Conservation (phyloP, 2,329 filamentous ascomycete species). For the Xylariaceae sp. region DNA sequence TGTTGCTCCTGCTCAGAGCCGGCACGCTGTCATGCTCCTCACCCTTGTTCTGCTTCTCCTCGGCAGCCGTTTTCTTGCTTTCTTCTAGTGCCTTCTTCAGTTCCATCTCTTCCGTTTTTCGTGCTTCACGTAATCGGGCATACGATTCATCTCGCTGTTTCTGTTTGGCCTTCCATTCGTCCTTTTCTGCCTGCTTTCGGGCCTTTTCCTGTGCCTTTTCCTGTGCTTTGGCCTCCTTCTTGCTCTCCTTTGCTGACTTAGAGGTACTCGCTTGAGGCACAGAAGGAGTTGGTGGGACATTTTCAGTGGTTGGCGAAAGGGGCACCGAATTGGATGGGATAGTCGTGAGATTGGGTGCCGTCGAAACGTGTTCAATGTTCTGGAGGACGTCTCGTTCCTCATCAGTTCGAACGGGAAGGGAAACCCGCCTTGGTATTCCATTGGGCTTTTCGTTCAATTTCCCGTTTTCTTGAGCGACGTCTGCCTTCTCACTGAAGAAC, state of each 20-base stretch:
- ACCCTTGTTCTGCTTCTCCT: slow-evolving; percentile 52
- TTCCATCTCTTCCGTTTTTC: slow-evolving; percentile 47
- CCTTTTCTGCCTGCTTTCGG: slow-evolving; percentile 42
- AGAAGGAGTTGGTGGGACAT: slow-evolving; percentile 19
- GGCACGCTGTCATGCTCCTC: slow-evolving; percentile 42
- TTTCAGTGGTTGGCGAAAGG: slow-evolving; percentile 29
- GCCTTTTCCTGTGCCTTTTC: slow-evolving; percentile 37
- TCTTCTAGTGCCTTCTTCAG: slow-evolving; percentile 54
- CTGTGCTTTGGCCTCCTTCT: slow-evolving; percentile 53
- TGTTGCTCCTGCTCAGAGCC: slow-evolving; percentile 58
- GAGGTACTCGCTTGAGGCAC: slow-evolving; percentile 14
- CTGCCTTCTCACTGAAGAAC: slow-evolving; percentile 52
- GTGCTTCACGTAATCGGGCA: slow-evolving; percentile 34
- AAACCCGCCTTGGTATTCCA: slow-evolving; percentile 46
- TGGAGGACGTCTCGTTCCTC: slow-evolving; percentile 50
- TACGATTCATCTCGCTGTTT: slow-evolving; percentile 38
- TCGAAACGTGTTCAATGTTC: slow-evolving; percentile 60
- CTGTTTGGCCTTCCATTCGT: slow-evolving; percentile 41
- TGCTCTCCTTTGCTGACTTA: slow-evolving; percentile 53
- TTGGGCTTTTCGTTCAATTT: slow-evolving; percentile 40
- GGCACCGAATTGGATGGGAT: slow-evolving; percentile 28
- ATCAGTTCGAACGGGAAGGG: slow-evolving; percentile 42
- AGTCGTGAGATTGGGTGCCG: slow-evolving; percentile 45
- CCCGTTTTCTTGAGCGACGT: slow-evolving; percentile 45
- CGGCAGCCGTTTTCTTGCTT: slow-evolving; percentile 50